A percentile compares a stretch with the other conserved stretches of the same genome.
These are phyloP conservation scores for Scleromitrula shiraiana DNA, from an alignment of 2,329 filamentous ascomycete species.

Conservation along the genomic window DNA sequence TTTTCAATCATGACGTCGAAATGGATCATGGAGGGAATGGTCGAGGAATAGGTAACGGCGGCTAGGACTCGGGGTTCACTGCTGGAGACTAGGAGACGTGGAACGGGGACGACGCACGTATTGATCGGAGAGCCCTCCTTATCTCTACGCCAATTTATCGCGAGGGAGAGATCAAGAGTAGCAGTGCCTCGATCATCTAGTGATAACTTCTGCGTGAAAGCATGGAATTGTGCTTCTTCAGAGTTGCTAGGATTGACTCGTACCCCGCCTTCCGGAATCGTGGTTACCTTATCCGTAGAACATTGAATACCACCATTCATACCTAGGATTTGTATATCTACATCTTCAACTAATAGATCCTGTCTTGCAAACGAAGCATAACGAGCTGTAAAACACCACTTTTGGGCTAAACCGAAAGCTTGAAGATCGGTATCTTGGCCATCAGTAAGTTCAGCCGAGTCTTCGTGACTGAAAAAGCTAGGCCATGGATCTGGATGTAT, in stretches of 20 bases:
- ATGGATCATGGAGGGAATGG: constrained; percentile 30
- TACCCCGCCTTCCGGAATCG: constrained; percentile 34
- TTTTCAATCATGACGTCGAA: constrained; percentile 77
- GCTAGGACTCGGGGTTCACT: constrained; percentile 75
- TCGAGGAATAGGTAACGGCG: constrained; percentile 39
- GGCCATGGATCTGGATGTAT: constrained; percentile 78
- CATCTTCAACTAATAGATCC: constrained; percentile 50
- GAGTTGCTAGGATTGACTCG: constrained; percentile 58
- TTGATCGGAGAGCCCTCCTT: constrained; percentile 35
- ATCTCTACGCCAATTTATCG: constrained; percentile 68
- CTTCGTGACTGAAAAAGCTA: constrained; percentile 61
- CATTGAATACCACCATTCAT: constrained; percentile 57
- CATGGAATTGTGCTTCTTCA: constrained; percentile 62
- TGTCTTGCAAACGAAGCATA: constrained; percentile 71
- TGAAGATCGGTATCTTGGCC: constrained; percentile 29
- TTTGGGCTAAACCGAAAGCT: constrained; percentile 63
- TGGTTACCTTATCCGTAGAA: constrained; percentile 34
- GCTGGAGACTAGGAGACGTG: constrained; percentile 71
- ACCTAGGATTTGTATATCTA: constrained; percentile 54
- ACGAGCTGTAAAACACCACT: constrained; percentile 68
- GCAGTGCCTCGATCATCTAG: constrained; percentile 77
- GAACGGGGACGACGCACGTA: constrained; percentile 64
- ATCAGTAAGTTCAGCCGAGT: constrained; percentile 26
- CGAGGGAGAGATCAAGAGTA: constrained; percentile 65
- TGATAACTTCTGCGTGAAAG: constrained; percentile 66